Conservation (phyloP, 139 green algal species). For the Dunaliella sp. region DNA sequence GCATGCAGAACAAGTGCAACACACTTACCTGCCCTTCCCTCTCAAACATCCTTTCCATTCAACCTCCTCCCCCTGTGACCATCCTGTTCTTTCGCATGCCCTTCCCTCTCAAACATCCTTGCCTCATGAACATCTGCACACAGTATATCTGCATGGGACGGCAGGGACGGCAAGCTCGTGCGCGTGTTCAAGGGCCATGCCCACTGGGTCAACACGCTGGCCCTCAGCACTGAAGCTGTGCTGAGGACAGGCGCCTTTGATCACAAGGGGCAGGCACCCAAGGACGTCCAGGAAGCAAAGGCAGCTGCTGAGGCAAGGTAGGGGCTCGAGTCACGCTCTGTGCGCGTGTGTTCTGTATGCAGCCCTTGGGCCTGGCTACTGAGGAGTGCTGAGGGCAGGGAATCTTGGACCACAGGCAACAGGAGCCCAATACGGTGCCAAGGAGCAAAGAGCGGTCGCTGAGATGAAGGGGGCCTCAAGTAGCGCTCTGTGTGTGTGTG, state of each 20-base stretch:
- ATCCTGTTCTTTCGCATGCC: background rate
- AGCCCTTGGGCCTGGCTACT: background rate
- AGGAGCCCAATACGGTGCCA: too few species aligned
- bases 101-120: background rate
- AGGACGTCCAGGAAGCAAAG: constrained; percentile 23
- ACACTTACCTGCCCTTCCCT: too few species aligned
- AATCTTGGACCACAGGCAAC: background rate
- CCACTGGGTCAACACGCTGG: constrained; percentile 98
- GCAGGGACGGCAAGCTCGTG: constrained; percentile 75
- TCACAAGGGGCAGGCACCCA: constrained; percentile 69
- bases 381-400: background rate
- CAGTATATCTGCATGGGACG: constrained; percentile 87
- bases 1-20: too few species aligned
- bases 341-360: background rate
- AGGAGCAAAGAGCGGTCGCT: too few species aligned
- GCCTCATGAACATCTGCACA: background rate
- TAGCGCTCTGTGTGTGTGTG: too few species aligned
- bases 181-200: constrained; percentile 72
- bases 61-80: background rate
- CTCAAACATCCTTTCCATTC: background rate
- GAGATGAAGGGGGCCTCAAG: too few species aligned
- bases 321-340: too few species aligned
- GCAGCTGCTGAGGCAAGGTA: constrained; percentile 16
- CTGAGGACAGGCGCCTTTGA: constrained; percentile 90
- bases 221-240: constrained; percentile 83